Conservation (phyloP, 768 basidiomycete species). For the Lactifluus piperatus region DNA sequence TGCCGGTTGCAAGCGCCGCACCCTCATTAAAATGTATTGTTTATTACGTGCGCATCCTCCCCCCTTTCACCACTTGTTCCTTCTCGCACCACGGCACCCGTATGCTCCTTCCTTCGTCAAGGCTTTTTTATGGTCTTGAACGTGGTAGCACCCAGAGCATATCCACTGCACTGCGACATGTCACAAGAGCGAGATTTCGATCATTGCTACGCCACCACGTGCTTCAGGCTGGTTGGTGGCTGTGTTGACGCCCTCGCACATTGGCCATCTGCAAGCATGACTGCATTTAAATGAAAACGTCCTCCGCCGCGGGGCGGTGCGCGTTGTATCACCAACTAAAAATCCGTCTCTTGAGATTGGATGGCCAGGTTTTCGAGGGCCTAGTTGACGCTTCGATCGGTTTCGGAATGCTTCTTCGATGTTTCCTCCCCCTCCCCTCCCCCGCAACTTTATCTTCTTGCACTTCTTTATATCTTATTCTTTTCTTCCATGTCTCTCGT, state of each 20-base stretch:
- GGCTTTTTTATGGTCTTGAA: background rate
- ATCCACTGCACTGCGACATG: background rate
- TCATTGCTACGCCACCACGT: background rate
- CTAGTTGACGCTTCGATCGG: background rate
- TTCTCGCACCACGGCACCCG: background rate
- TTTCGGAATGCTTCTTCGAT: background rate
- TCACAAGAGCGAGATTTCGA: background rate
- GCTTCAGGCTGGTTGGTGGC: background rate
- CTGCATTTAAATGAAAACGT: background rate
- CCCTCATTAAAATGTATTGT: conserved; percentile 17
- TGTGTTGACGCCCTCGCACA: background rate
- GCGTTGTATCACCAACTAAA: background rate
- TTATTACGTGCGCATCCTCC: conserved; percentile 8
- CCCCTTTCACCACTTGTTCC: background rate
- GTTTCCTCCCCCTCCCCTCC: background rate
- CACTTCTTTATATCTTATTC: conserved; percentile 8
- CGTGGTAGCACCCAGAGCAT: background rate
- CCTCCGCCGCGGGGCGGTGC: background rate
- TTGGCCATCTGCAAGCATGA: background rate
- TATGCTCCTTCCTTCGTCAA: background rate
- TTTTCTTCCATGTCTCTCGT: background rate
- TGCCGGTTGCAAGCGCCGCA: conserved; percentile 12
- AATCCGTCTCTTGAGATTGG: background rate
- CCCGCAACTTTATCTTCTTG: background rate
- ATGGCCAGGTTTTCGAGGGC: background rate